These are phyloP conservation scores for Hericium rajendrae DNA, from an alignment of 768 basidiomycete species.

Conservation along the genomic window DNA sequence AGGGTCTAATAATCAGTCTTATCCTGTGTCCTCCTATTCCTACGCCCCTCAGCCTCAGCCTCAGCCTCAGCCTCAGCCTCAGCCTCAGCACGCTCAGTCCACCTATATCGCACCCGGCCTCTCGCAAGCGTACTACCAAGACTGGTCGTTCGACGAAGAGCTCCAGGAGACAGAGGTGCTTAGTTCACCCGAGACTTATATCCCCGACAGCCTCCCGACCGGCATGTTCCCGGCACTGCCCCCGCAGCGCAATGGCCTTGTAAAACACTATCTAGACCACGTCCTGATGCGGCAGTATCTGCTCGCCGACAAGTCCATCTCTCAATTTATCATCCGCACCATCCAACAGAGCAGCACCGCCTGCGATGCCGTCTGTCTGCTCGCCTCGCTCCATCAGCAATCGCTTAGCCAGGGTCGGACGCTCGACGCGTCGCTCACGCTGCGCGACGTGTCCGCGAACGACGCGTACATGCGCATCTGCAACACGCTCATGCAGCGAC, in stretches of 20 bases:
- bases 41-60: neutral
- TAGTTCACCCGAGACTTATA: slow-evolving; percentile 7
- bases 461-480: slow-evolving; percentile 17
- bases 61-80: neutral
- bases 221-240: slow-evolving; percentile 15
- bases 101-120: neutral
- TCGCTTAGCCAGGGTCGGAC: slow-evolving; percentile 14
- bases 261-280: slow-evolving; percentile 44
- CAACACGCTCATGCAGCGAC: slow-evolving; percentile 6
- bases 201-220: slow-evolving; percentile 13
- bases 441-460: neutral
- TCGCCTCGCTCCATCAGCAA: slow-evolving; percentile 49
- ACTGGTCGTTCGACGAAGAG: slow-evolving; percentile 12
- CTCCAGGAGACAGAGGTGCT: slow-evolving; percentile 12
- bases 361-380: slow-evolving; percentile 49
- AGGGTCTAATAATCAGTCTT: slow-evolving; percentile 28
- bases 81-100: slow-evolving; percentile 3
- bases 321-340: slow-evolving; percentile 39
- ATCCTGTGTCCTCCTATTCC: slow-evolving; percentile 11
- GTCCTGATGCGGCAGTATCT: slow-evolving; percentile 65
- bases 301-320: slow-evolving; percentile 42
- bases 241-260: slow-evolving; percentile 18
- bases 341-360: slow-evolving; percentile 37
- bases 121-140: slow-evolving; percentile 9
- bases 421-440: neutral